Evolutionary conservation across 1,139 yeast genomes (phyloP).

Genomic region (Suhomyces anneliseae): DNA sequence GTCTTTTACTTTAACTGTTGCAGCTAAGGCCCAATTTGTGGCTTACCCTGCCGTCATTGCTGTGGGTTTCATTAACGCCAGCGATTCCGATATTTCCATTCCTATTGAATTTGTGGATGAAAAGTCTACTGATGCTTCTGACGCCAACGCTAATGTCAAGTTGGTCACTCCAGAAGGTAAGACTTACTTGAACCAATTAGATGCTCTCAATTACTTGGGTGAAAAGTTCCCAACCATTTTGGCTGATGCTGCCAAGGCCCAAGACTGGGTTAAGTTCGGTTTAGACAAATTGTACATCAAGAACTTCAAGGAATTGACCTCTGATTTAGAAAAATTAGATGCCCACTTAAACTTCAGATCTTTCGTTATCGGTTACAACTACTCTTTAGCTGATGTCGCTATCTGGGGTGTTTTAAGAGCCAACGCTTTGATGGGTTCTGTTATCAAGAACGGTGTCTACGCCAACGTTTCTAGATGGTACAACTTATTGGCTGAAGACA

Average conservation of each 20-base stretch:
- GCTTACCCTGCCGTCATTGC: constrained; percentile 84
- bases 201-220: constrained; percentile 47
- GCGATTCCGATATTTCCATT: constrained; percentile 48
- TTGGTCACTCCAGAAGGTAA: constrained; percentile 49
- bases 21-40: constrained; percentile 81
- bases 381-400: constrained; percentile 78
- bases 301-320: constrained; percentile 84
- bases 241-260: constrained; percentile 32
- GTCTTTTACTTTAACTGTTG: constrained; percentile 55
- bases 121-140: constrained; percentile 41
- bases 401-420: constrained; percentile 94
- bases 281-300: constrained; percentile 68
- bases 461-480: constrained; percentile 94
- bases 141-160: constrained; percentile 43
- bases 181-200: constrained; percentile 43
- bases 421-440: constrained; percentile 88
- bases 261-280: constrained; percentile 71
- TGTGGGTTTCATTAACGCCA: constrained; percentile 66
- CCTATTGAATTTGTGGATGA: constrained; percentile 69
- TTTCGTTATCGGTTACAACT: constrained; percentile 64
- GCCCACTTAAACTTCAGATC: constrained; percentile 83
- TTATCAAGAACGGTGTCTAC: constrained; percentile 80
- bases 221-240: constrained; percentile 44
- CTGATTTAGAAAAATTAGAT: constrained; percentile 77
- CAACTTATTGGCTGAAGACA: constrained; percentile 66